These are phyloP conservation scores for Ustilago loliicola DNA, from an alignment of 1,284 basidiomycete species.

Conservation along the genomic window DNA sequence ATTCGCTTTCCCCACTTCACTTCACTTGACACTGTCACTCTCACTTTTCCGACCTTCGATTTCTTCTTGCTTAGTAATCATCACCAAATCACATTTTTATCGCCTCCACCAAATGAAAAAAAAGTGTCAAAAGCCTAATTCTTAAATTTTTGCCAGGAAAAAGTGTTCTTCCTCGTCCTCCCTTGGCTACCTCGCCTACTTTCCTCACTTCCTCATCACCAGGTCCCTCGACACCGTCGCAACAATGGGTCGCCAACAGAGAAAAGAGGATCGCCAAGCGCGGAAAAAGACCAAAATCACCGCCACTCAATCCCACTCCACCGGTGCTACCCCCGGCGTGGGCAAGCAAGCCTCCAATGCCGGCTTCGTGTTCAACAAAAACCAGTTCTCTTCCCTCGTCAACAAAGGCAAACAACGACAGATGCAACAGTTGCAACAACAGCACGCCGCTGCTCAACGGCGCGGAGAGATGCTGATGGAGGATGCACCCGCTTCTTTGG, in stretches of 20 bases:
- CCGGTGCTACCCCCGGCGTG: constrained; percentile 9
- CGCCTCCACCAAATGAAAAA: neutral
- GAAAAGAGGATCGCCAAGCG: constrained; percentile 47
- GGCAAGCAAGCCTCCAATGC: constrained; percentile 45
- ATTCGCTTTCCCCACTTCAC: neutral
- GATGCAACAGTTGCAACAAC: constrained; percentile 35
- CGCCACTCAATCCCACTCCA: constrained; percentile 27
- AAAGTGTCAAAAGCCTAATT: constrained; percentile 25
- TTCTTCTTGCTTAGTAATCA: neutral
- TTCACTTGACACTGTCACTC: no score
- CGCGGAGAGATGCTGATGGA: neutral
- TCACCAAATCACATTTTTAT: neutral
- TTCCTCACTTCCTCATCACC: neutral
- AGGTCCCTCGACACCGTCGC: neutral
- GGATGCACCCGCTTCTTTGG: neutral
- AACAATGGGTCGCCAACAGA: constrained; percentile 36
- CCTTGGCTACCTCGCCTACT: constrained; percentile 13
- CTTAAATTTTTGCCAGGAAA: neutral
- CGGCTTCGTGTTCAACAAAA: constrained; percentile 47
- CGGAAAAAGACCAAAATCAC: constrained; percentile 46
- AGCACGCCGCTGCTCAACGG: constrained; percentile 21
- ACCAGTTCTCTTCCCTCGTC: constrained; percentile 41
- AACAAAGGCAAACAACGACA: constrained; percentile 47
- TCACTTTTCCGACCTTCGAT: no score
- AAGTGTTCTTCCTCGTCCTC: neutral